Base-by-base conservation (phyloP, 192 early-diverging fungal species). In the Mortierella alpina region DNA sequence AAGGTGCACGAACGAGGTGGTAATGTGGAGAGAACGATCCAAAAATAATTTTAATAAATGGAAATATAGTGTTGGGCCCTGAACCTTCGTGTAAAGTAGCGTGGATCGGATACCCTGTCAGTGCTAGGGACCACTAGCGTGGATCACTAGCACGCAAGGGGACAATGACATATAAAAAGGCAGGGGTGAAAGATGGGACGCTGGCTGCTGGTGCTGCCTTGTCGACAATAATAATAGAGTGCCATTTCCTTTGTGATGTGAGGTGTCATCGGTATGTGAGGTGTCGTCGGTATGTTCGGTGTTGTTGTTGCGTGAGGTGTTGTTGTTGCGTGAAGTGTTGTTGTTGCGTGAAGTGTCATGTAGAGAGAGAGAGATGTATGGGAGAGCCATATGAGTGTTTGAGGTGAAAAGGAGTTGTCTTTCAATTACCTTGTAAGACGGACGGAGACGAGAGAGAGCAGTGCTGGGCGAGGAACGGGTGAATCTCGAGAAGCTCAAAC, bases 31-130 rank as follows among this genome's bases (percentile, higher is more conserved):
- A 40, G 40, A 31, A 31, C 31, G 31, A 31, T 31, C 31, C 31
- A 31, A 31, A 31, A 31, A 31, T 31, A 31, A 31, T 31, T 31
- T 31, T 31, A 31, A 31, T 31, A 31, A 31, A 31, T 3, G 31
- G 31, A 31, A 31, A 31, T 31, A 31, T 31, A 31, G 31, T 3
- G 31, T 31, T 40, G 23, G 56, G 31, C 56, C 56, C 56, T 41
- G 56, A 58, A 58, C 56, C 56, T 58, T 58, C 12, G 53, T 17
- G 53, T 17, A 54, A 58, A 31, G 40, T 58, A 39, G 23, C 31
- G 23, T 58, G 56, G 31, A 58, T 58, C 56, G 56, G 56, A 40
- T 58, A 20, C 31, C 54, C 15, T 39, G 31, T 31, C 31, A 31
- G 31, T 31, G 31, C 31, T 31, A 31, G 31, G 31, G 31, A 31